Percentiles rank a stretch among this genome's conserved stretches.
Conservation (phyloP, 1,284 basidiomycete species). For the Vanrija humicola region DNA sequence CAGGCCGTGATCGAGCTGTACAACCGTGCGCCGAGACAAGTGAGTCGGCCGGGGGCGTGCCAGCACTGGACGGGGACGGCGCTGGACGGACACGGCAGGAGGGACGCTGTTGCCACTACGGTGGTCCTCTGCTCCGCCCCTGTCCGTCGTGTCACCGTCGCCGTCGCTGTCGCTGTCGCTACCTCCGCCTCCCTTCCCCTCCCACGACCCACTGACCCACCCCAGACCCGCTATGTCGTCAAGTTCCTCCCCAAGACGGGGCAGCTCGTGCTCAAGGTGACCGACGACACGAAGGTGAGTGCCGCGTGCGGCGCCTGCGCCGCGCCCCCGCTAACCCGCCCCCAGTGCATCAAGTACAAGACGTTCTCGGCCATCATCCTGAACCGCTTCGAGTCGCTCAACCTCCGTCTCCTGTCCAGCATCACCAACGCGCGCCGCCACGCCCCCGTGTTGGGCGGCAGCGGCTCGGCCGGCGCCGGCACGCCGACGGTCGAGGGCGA, state of each 20-base stretch:
- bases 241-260: slow-evolving; percentile 80
- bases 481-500: slow-evolving; percentile 11
- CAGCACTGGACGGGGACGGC: no score
- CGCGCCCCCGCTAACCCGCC: not conserved
- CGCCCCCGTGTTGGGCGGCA: slow-evolving; percentile 1
- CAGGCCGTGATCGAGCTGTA: slow-evolving; percentile 77
- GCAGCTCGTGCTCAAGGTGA: slow-evolving; percentile 83
- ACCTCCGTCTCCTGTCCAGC: slow-evolving; percentile 54
- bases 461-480: slow-evolving; percentile 2
- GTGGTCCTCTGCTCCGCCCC: no score
- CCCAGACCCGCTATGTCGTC: slow-evolving; percentile 75
- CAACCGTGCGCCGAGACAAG: slow-evolving; percentile 67
- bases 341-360: slow-evolving; percentile 88
- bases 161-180: not conserved
- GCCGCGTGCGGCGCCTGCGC: not conserved
- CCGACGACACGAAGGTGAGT: slow-evolving; percentile 77
- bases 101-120: no score
- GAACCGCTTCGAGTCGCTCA: slow-evolving; percentile 88
- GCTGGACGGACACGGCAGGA: no score
- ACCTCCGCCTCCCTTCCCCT: not conserved
- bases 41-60: slow-evolving; percentile 44
- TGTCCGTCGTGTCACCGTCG: no score
- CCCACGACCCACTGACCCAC: slow-evolving; percentile 1
- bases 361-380: slow-evolving; percentile 88
- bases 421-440: slow-evolving; percentile 36